phyloP scores from a whole-genome alignment of 805 yeast species.

The Jamesozyma spencerorum region DNA sequence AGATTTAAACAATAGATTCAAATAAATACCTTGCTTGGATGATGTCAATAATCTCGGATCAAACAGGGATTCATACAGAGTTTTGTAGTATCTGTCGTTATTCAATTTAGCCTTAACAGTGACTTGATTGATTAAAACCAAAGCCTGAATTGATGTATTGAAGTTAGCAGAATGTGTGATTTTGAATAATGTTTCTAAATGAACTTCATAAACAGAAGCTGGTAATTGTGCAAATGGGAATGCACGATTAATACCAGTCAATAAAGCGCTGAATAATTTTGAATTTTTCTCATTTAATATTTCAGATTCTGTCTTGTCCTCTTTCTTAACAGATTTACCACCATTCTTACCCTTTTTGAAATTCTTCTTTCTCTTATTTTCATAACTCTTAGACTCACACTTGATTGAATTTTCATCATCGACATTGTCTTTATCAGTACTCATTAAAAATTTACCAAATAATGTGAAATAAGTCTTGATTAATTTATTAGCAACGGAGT shows the following conservation, averaged over 20 bases:
- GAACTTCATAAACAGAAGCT: constrained; percentile 58
- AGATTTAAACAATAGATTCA: constrained; percentile 78
- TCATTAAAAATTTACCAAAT: constrained; percentile 73
- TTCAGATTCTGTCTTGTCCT: constrained; percentile 52
- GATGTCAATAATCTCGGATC: constrained; percentile 79
- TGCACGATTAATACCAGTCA: constrained; percentile 93
- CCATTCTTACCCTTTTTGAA: constrained; percentile 82
- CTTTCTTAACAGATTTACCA: constrained; percentile 61
- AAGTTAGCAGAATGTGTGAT: constrained; percentile 92
- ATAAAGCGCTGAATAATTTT: constrained; percentile 76
- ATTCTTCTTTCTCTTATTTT: constrained; percentile 63
- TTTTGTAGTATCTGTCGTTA: constrained; percentile 67
- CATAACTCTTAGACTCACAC: constrained; percentile 32
- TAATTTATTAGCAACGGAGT: constrained; percentile 70
- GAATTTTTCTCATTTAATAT: constrained; percentile 70
- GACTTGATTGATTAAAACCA: constrained; percentile 76
- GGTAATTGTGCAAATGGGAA: constrained; percentile 83
- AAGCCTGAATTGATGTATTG: constrained; percentile 88
- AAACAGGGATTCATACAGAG: constrained; percentile 79
- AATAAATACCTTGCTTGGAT: constrained; percentile 85
- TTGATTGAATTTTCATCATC: constrained; percentile 31
- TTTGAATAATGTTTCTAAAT: constrained; percentile 73
- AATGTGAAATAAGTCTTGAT: constrained; percentile 78
- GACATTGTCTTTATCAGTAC: constrained; percentile 47
- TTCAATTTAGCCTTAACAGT: constrained; percentile 49